These are phyloP conservation scores for Bertia moriformis DNA, from an alignment of 2,329 filamentous ascomycete species.

Conservation along the genomic window DNA sequence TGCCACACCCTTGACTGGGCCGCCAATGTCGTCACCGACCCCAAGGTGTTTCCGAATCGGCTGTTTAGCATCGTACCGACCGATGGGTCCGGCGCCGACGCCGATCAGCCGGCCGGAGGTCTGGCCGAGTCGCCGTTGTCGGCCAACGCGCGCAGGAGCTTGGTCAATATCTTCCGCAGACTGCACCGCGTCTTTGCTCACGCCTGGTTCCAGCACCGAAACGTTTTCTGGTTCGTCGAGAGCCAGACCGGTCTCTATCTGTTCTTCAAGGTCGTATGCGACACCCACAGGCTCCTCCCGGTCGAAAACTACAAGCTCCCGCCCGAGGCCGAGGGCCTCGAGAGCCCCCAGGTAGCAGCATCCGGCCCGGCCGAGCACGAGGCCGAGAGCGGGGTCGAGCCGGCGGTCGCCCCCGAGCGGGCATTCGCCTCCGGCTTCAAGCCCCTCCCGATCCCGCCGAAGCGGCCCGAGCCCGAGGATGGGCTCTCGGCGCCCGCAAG, in stretches of 20 bases:
- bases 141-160: conserved; percentile 57
- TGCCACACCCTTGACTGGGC: conserved; percentile 98
- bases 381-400: conserved; percentile 6
- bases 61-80: conserved; percentile 44
- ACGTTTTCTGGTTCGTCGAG: conserved; percentile 90
- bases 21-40: conserved; percentile 81
- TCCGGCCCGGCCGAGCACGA: conserved; percentile 4
- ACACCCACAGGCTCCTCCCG: conserved; percentile 76
- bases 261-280: conserved; percentile 94
- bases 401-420: conserved; percentile 9
- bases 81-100: conserved; percentile 20
- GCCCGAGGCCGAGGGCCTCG: conserved; percentile 76
- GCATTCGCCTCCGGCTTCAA: not conserved
- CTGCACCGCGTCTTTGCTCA: conserved; percentile 96
- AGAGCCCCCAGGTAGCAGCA: conserved; percentile 16
- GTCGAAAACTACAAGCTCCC: conserved; percentile 93
- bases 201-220: conserved; percentile 94
- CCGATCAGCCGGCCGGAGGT: conserved; percentile 3
- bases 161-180: conserved; percentile 87
- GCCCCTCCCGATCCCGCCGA: conserved; percentile 3
- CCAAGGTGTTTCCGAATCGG: conserved; percentile 86
- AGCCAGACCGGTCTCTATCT: conserved; percentile 82
- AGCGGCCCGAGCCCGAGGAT: conserved; percentile 21
- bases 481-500: conserved; percentile 37
- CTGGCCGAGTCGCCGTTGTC: conserved; percentile 17